Evolutionary conservation across 192 early-diverging fungal species (phyloP), one percentile per base, ranked within the genome.

Genomic region (Jimgerdemannia flammicorona): DNA sequence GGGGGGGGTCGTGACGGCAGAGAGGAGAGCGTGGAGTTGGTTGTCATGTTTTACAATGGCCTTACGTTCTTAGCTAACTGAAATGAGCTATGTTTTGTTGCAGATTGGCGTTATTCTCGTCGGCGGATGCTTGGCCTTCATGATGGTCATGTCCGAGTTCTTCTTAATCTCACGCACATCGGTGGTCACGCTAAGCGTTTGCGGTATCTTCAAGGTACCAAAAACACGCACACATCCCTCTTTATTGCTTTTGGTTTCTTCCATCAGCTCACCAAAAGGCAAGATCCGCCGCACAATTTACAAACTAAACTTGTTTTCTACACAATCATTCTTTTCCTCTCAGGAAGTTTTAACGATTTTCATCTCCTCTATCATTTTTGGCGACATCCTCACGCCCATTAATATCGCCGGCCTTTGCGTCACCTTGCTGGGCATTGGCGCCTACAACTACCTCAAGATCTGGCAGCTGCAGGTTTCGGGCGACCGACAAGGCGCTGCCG

Each of bases 71-170:
- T 18, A 66, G 8, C 3, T n/a, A 3, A n/a, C 4, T 19, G 1
- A 20, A 4, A 67, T 49, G 43, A 44, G 44, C 17, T 29, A 63
- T 42, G 43, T 63, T 3, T 70, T 4, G 4, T 6, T 4, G 29
- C 65, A 83, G 81, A 74, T 77, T 49, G 82, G 78, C 3, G 70
- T 93, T 66, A 85, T 96, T 72, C 77, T 85, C n/a, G 69, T 86
- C n/a, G 95, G 95, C 72, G 97, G 97, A 4, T 40, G 90, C 18
- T 70, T 98, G 63, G 97, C 97, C 6, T 97, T 96, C 78, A 76
- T 88, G 42, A 95, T 98, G 95, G 90, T 97, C 17, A 85, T 93
- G 69, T 86, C 91, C 11, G 97, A 98, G 78, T 98, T 92, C 80
- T 84, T 90, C 44, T 78, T 97, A 49, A 96, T 98, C 78, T 84